phyloP scores from a whole-genome alignment of 306 rosid genomes.

The Adenanthera pavonina region DNA sequence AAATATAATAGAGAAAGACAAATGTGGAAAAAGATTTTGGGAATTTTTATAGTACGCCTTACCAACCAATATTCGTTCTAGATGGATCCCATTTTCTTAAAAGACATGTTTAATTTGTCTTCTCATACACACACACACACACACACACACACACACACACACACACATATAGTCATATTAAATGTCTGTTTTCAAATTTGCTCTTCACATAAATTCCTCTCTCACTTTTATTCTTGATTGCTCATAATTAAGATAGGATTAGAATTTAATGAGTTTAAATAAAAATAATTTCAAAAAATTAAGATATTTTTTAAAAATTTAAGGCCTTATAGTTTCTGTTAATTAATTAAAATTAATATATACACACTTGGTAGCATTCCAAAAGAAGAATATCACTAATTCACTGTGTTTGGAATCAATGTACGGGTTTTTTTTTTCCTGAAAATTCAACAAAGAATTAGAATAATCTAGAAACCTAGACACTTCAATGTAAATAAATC shows the following conservation, averaged over 20 bases:
- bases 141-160: background rate
- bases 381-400: background rate
- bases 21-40: conserved; percentile 1
- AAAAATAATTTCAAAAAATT: too few relatives aligned
- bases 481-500: too few relatives aligned
- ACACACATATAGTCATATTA: too few relatives aligned
- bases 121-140: background rate
- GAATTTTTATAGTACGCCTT: conserved; percentile 36
- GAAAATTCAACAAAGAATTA: background rate
- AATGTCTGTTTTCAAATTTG: too few relatives aligned
- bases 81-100: background rate
- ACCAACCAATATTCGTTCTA: conserved; percentile 32
- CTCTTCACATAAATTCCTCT: too few relatives aligned
- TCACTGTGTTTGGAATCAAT: background rate
- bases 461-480: background rate
- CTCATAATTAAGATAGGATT: too few relatives aligned
- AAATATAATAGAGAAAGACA: conserved; percentile 20
- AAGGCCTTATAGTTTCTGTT: too few relatives aligned
- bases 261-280: too few relatives aligned
- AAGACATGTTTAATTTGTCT: conserved; percentile 34
- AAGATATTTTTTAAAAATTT: too few relatives aligned
- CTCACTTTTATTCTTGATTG: too few relatives aligned
- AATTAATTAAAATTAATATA: too few relatives aligned
- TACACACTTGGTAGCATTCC: background rate
- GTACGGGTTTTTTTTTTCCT: background rate